phyloP scores from a whole-genome alignment of 2,329 filamentous ascomycete genomes.

The Helotiales sp. region DNA sequence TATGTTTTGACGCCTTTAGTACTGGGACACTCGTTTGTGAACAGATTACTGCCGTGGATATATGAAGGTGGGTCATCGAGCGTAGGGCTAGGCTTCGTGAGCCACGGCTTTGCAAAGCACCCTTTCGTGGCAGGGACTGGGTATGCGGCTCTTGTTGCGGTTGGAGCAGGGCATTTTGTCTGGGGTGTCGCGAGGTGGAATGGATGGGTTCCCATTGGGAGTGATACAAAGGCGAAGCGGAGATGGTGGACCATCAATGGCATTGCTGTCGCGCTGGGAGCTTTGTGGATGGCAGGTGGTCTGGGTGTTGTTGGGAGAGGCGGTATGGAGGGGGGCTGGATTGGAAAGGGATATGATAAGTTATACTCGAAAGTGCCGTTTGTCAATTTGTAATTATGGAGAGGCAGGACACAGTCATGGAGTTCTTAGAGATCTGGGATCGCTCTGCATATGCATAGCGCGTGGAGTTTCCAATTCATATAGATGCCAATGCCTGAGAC shows the following conservation, averaged over 20 bases:
- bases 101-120: slow-evolving; percentile 81
- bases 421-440: not conserved
- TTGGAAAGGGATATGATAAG: slow-evolving; percentile 76
- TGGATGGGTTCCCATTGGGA: slow-evolving; percentile 61
- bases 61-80: slow-evolving; percentile 87
- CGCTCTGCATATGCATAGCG: not conserved
- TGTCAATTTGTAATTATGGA: slow-evolving; percentile 52
- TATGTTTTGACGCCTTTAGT: slow-evolving; percentile 72
- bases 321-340: slow-evolving; percentile 75
- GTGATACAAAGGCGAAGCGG: slow-evolving; percentile 62
- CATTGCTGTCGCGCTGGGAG: slow-evolving; percentile 59
- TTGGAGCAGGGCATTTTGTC: slow-evolving; percentile 77
- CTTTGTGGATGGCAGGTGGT: slow-evolving; percentile 81
- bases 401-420: no score
- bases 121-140: slow-evolving; percentile 68
- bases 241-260: slow-evolving; percentile 76
- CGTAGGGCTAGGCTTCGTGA: slow-evolving; percentile 81
- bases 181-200: slow-evolving; percentile 89
- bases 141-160: slow-evolving; percentile 69
- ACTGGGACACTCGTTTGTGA: slow-evolving; percentile 73
- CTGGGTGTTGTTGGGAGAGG: slow-evolving; percentile 77
- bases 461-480: not conserved
- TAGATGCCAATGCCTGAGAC: not conserved
- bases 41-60: slow-evolving; percentile 74
- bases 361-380: slow-evolving; percentile 57